Evolutionary conservation across 2,329 filamentous ascomycete species (phyloP).

Genomic region (Karstenula rhodostoma): DNA sequence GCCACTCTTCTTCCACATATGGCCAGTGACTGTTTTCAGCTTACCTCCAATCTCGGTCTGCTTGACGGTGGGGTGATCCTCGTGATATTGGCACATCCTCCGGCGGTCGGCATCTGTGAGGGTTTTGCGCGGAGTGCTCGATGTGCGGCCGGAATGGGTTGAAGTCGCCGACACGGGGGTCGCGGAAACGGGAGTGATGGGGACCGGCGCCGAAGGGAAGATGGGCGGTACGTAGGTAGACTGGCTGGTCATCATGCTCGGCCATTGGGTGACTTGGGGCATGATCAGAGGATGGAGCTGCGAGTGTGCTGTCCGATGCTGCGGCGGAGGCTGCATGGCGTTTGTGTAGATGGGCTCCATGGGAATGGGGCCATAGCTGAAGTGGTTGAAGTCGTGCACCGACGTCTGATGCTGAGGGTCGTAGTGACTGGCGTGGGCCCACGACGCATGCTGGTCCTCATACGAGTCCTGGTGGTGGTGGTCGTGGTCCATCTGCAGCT

Average conservation of each 20-base stretch:
- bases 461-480: constrained; percentile 45
- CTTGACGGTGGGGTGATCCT: constrained; percentile 88
- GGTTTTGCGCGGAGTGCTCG: constrained; percentile 79
- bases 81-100: constrained; percentile 92
- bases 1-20: constrained; percentile 22
- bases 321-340: constrained; percentile 49
- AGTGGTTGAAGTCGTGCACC: constrained; percentile 51
- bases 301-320: constrained; percentile 48
- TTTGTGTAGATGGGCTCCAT: constrained; percentile 51
- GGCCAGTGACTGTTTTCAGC: constrained; percentile 41
- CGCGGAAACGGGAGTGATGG: constrained; percentile 48
- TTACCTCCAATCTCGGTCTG: constrained; percentile 94
- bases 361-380: constrained; percentile 48
- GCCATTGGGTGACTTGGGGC: constrained; percentile 50
- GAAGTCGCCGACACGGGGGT: constrained; percentile 52
- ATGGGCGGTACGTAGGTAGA: constrained; percentile 50
- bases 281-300: constrained; percentile 53
- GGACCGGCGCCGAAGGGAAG: constrained; percentile 47
- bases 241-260: constrained; percentile 54
- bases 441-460: constrained; percentile 44
- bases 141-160: constrained; percentile 50
- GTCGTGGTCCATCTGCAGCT: constrained; percentile 52
- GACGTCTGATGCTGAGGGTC: constrained; percentile 49
- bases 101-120: constrained; percentile 90
- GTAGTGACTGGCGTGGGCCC: constrained; percentile 44